A percentile compares a stretch with the other conserved stretches of the same genome.
Evolutionary conservation across 257 asterid species (phyloP).

Genomic region (Ajuga chamaepitys): DNA sequence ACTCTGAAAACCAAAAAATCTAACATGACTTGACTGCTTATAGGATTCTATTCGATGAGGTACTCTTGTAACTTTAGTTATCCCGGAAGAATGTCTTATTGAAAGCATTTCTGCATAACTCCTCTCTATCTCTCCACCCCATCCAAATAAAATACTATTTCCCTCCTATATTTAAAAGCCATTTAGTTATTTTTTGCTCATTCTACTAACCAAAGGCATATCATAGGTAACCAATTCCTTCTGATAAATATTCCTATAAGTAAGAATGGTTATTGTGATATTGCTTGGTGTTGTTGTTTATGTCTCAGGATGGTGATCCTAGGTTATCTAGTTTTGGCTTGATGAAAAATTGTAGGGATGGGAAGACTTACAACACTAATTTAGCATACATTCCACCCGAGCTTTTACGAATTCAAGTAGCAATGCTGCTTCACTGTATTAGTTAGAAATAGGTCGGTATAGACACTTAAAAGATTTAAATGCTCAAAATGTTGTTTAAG

Average conservation of each 20-base stretch:
- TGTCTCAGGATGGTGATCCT: constrained; percentile 82
- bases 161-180: too few species aligned
- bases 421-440: neutral
- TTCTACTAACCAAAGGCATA: neutral
- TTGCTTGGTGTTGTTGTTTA: neutral
- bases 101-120: neutral
- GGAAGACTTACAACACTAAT: constrained; percentile 95
- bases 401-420: constrained; percentile 48
- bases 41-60: constrained; percentile 88
- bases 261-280: neutral
- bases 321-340: constrained; percentile 88
- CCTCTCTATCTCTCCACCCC: neutral
- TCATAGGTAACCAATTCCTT: neutral
- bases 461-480: too few species aligned
- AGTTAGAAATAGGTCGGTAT: too few species aligned
- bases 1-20: constrained; percentile 54
- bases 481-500: too few species aligned
- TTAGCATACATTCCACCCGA: constrained; percentile 95
- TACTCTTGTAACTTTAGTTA: constrained; percentile 14
- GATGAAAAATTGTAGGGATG: constrained; percentile 94
- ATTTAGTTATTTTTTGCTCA: too few species aligned
- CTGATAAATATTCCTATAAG: neutral
- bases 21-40: constrained; percentile 89
- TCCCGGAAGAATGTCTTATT: neutral
- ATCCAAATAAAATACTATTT: neutral